Evolutionary conservation across 331 rosid genomes (phyloP), one percentile per base, ranked within the genome.

Genomic region (Cydonia oblonga): DNA sequence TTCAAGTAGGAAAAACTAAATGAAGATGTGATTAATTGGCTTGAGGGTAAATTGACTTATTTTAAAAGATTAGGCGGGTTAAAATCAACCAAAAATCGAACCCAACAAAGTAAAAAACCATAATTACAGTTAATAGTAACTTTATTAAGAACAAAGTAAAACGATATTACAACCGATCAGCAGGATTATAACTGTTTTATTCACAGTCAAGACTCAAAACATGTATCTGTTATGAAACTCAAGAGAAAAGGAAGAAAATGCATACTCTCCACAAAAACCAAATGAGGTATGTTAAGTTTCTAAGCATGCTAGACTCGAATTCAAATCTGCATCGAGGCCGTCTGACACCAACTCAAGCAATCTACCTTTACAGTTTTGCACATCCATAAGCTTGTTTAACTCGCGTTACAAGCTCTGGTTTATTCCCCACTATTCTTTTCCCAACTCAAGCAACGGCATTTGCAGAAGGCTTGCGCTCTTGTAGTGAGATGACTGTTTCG

Each of bases 401-500:
- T 72, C 67, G 62, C 25, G 38, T 33, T 33, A 33, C 38, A 33
- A 33, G 38, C 38, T 7, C 38, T 33, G 38, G 38, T 33, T 33
- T 33, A 33, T 33, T 33, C 49, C 44, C 77, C 73, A 24, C 26
- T 22, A 33, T 14, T 51, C 38, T 54, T 54, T 22, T 30, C 69
- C 73, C 69, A 69, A 28, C 62, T 88, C 89, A 86, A 75, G 68
- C 57, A 65, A 26, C 70, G 42, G 69, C 63, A 76, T 78, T 84
- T 68, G 84, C 71, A 73, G 88, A 63, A 68, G 87, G 88, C 32
- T 90, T 88, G 59, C 74, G 77, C 80, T 91, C 97, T 33, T 93
- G 98, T 52, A 95, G 99, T 38, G 42, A 38, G 42, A 38, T 38
- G 13, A 38, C 42, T 38, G 42, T 38, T 38, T 38, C 42, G 4